phyloP scores from a whole-genome alignment of 2,329 filamentous ascomycete genomes.

The Phialemoniopsis sp. region DNA sequence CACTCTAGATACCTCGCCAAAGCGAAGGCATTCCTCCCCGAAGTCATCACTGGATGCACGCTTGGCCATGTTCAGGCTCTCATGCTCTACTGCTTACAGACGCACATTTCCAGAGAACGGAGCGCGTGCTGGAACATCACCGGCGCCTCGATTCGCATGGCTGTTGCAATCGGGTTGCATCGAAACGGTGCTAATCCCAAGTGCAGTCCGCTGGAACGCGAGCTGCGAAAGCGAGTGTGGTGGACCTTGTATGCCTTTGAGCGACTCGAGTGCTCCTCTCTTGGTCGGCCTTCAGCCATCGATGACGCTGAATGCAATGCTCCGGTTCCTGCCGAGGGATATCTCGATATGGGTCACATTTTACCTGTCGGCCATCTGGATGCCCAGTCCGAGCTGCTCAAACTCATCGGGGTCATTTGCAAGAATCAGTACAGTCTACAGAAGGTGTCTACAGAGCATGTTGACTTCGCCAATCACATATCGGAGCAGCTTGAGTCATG shows the following conservation, averaged over 20 bases:
- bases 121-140: constrained; percentile 14
- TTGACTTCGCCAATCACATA: constrained; percentile 13
- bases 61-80: constrained; percentile 12
- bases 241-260: constrained; percentile 26
- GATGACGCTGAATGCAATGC: constrained; percentile 21
- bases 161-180: constrained; percentile 13
- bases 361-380: constrained; percentile 14
- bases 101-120: constrained; percentile 11
- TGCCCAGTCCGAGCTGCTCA: constrained; percentile 14
- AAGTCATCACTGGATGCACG: constrained; percentile 9
- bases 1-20: constrained; percentile 7
- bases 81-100: constrained; percentile 12
- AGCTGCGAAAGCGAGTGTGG: constrained; percentile 22
- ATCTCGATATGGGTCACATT: constrained; percentile 16
- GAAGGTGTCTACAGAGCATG: constrained; percentile 9
- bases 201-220: constrained; percentile 14
- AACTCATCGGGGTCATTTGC: constrained; percentile 17
- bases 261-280: constrained; percentile 21
- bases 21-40: constrained; percentile 7
- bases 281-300: constrained; percentile 22
- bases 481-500: constrained; percentile 10
- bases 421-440: constrained; percentile 18
- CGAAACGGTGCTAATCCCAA: constrained; percentile 5
- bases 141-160: constrained; percentile 10
- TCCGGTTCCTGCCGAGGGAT: constrained; percentile 15